Base-by-base conservation (phyloP, 2,329 filamentous ascomycete species). In the Aspergillus pseudonomiae region DNA sequence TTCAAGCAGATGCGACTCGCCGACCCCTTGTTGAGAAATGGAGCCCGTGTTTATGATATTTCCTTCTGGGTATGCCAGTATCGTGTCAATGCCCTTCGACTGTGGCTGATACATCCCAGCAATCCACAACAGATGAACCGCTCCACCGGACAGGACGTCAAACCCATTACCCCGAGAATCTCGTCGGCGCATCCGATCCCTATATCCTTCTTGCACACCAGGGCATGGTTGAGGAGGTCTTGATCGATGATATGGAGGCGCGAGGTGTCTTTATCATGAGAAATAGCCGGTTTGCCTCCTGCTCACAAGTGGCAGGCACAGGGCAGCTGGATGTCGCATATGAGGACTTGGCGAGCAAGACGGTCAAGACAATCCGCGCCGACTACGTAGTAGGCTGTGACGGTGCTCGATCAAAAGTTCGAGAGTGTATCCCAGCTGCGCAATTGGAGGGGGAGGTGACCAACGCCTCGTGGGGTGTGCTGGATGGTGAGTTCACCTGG, bases 1-100 rank as follows among this genome's bases (percentile, higher is more conserved):
- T 85, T 92, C 70, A 85, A 87, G 65, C 90, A 92, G 77, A 87
- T 93, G 81, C 83, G 89, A 39, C 78, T 92, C n/a, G 88, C 87
- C n/a, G 89, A 92, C 66, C 81, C 85, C 1, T 77, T 93, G 34
- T 77, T 93, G 48, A 85, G 86, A 66, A 85, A 88, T 69, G 90
- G 88, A 34, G 89, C 89, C 86, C 39, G 39, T 41, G 39, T 41
- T 6, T 41, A 41, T 16, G 19, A 41, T 41, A 41, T 41, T n/a
- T 41, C 39, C 1, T 41, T 41, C 19, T 41, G 39, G 39, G 39
- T 41, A n/a, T n/a, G 19, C 1, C 7, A 3, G 0, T n/a, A 41
- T 4, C 6, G n/a, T 1, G 0, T 0, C 1, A 41, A 10, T 0
- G 2, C 7, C 7, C 39, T 41, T 41, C 7, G 7, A 41, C 9